Conservation (phyloP, 495 filamentous ascomycete genomes). For the Cryomyces minteri region DNA sequence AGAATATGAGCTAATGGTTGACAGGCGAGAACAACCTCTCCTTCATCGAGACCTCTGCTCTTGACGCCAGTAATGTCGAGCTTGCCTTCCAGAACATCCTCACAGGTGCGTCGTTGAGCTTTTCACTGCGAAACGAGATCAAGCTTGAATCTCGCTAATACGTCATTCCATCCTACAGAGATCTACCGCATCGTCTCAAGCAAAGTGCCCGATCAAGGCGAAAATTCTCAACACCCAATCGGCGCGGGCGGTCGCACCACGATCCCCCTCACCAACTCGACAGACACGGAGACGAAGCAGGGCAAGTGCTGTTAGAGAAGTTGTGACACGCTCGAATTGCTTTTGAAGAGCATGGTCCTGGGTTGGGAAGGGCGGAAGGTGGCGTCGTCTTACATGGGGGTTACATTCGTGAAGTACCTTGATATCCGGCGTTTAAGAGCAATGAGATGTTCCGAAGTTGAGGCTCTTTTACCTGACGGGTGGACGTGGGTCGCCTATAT, state of each 20-base stretch:
- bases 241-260: constrained; percentile 36
- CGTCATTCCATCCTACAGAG: constrained; percentile 33
- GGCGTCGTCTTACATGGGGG: no score
- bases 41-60: constrained; percentile 97
- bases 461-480: no score
- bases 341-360: no score
- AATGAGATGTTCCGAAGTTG: no score
- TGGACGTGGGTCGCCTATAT: no score
- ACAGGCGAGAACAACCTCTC: constrained; percentile 86
- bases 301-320: constrained; percentile 67
- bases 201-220: constrained; percentile 84
- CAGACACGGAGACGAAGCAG: constrained; percentile 57
- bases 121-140: neutral
- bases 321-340: no score
- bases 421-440: no score
- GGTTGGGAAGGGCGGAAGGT: no score
- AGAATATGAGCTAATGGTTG: neutral
- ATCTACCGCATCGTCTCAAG: constrained; percentile 98
- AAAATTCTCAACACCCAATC: constrained; percentile 53
- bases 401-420: no score
- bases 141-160: neutral
- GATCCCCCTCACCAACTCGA: constrained; percentile 66
- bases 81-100: constrained; percentile 99
- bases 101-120: constrained; percentile 47
- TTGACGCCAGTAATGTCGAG: constrained; percentile 98